These are phyloP conservation scores for Dendrocalamus sinicus DNA, from an alignment of 176 grass and related monocot genomes.

Conservation along the genomic window DNA sequence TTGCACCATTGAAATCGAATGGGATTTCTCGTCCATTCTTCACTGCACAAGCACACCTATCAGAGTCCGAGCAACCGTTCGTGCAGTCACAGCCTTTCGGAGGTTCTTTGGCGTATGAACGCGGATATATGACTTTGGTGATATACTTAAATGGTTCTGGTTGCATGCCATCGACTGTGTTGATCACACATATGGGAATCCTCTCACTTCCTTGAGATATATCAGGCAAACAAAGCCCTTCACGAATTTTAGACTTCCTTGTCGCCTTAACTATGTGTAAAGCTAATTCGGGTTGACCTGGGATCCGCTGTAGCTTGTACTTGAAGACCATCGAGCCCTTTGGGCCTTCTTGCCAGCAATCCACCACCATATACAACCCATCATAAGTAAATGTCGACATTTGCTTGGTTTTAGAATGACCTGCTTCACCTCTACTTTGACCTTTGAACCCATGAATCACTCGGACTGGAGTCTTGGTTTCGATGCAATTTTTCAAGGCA, in stretches of 20 bases:
- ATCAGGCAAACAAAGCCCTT: slow-evolving; percentile 66
- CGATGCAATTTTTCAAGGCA: slow-evolving; percentile 73
- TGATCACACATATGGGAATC: slow-evolving; percentile 66
- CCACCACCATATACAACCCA: slow-evolving; percentile 64
- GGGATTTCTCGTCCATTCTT: slow-evolving; percentile 82
- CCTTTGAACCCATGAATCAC: slow-evolving; percentile 83
- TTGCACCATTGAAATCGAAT: slow-evolving; percentile 73
- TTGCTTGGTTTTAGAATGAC: slow-evolving; percentile 58
- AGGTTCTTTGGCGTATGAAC: slow-evolving; percentile 56
- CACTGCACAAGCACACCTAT: slow-evolving; percentile 68
- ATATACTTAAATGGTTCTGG: slow-evolving; percentile 65
- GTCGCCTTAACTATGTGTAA: slow-evolving; percentile 61
- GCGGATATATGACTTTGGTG: slow-evolving; percentile 62
- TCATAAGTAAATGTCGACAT: slow-evolving; percentile 65
- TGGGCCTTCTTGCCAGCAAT: slow-evolving; percentile 61
- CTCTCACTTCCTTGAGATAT: slow-evolving; percentile 63
- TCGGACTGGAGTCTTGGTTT: slow-evolving; percentile 57
- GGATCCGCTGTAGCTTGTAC: slow-evolving; percentile 60
- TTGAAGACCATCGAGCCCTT: slow-evolving; percentile 58
- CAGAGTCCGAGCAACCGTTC: slow-evolving; percentile 61
- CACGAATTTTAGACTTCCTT: slow-evolving; percentile 65
- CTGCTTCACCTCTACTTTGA: slow-evolving; percentile 48
- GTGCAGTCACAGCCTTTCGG: slow-evolving; percentile 65
- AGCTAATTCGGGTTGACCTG: slow-evolving; percentile 70
- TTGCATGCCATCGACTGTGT: slow-evolving; percentile 57